phyloP scores from a whole-genome alignment of 208 protist species.

The Leishmania guyanensis region DNA sequence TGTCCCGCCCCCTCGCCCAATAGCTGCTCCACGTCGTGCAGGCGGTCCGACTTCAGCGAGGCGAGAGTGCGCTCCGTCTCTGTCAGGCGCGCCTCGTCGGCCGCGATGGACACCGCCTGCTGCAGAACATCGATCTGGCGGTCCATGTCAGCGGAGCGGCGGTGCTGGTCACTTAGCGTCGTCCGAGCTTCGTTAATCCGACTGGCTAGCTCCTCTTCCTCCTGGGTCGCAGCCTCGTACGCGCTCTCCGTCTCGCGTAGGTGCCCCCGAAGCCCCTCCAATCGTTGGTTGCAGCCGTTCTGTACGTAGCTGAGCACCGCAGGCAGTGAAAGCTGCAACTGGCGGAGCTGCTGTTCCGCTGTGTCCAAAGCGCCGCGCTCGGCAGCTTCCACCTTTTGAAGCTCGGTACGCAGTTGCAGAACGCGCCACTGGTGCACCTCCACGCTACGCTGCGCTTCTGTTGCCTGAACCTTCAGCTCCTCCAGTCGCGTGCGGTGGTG shows the following conservation, averaged over 20 bases:
- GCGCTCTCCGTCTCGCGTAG: constrained; percentile 27
- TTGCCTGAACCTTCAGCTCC: constrained; percentile 33
- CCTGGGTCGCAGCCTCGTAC: constrained; percentile 13
- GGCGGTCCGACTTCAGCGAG: constrained; percentile 43
- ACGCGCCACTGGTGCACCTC: constrained; percentile 20
- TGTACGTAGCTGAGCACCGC: constrained; percentile 48
- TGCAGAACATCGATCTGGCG: constrained; percentile 48
- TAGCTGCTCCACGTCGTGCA: constrained; percentile 47
- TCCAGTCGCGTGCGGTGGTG: constrained; percentile 37
- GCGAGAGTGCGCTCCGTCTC: constrained; percentile 41
- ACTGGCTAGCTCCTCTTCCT: constrained; percentile 30
- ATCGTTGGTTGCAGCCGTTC: constrained; percentile 11
- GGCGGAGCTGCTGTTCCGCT: constrained; percentile 23
- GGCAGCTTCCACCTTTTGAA: constrained; percentile 10
- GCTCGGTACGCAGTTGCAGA: constrained; percentile 14
- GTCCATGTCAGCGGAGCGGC: constrained; percentile 39
- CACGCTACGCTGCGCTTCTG: constrained; percentile 10
- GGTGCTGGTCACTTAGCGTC: constrained; percentile 51
- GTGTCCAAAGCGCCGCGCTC: constrained; percentile 9
- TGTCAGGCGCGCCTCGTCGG: constrained; percentile 53
- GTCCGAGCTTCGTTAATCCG: constrained; percentile 40
- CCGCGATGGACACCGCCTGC: constrained; percentile 36
- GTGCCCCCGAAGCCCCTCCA: constrained; percentile 37
- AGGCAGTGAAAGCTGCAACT: constrained; percentile 33
- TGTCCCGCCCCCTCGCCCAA: constrained; percentile 57